Evolutionary conservation across 345 rosid genomes (phyloP), one percentile per base, ranked within the genome.

Genomic region (Dovyalis caffra): DNA sequence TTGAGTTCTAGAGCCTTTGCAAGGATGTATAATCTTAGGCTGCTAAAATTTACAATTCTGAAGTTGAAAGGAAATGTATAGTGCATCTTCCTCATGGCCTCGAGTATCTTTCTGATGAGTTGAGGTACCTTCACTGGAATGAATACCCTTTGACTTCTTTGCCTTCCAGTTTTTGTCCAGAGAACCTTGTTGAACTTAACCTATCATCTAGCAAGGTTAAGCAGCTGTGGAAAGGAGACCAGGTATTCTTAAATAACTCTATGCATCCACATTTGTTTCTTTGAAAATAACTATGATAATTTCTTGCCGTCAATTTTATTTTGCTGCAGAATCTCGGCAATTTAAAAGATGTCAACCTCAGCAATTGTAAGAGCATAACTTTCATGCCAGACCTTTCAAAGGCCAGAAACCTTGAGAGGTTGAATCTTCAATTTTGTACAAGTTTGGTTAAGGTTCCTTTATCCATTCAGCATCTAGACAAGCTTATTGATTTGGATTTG

Each of bases 121-220:
- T 74, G 37, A 65, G 78, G 58, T 76, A 68, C 68, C 68, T 76
- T 28, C 66, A 69, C 9, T 76, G 78, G 78, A 45, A 68, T 28
- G 25, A 26, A 25, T 76, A 35, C 28, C 78, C 61, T 2, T 31
- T 69, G 20, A 69, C 32, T n/a, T 68, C 60, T 35, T 40, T 68
- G 78, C 73, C 78, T 15, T 0, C 16, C 6, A 23, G n/a, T 32
- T 75, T 75, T 68, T 0, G 32, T 58, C 32, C 78, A 23, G 4
- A 58, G 20, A 38, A 68, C 5, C 78, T 76, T 28, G 61, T 76
- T 31, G 35, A 23, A 7, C 63, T 76, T 12, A 29, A 53, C 32
- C 73, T 76, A 0, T 56, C 68, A 20, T 8, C 10, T 5, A 61
- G 74, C 68, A 76, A 43, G 20, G 25, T 76, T 61, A 29, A 76